Conservation (phyloP, 2,329 filamentous ascomycete species). For the Zarea fungicola region DNA sequence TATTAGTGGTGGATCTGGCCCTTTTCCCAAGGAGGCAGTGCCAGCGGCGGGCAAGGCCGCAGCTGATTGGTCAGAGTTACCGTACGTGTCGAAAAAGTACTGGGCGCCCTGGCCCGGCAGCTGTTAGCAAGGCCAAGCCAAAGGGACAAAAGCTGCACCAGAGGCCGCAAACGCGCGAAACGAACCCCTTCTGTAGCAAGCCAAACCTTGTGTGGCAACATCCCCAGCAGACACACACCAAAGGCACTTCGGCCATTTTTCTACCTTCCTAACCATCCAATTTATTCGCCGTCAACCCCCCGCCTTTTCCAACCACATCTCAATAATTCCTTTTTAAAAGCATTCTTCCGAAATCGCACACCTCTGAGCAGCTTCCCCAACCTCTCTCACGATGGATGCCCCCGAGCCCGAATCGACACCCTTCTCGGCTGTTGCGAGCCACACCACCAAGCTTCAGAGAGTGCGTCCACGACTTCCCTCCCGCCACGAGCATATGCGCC, state of each 20-base stretch:
- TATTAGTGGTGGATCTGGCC: not conserved
- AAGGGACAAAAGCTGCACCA: not conserved
- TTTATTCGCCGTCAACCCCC: too few relatives aligned
- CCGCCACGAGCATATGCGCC: not conserved
- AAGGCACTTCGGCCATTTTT: constrained; percentile 7
- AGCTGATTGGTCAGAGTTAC: constrained; percentile 2
- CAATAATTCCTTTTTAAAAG: too few relatives aligned
- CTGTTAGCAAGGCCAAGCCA: not conserved
- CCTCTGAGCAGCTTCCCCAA: too few relatives aligned
- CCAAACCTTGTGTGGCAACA: constrained; percentile 12
- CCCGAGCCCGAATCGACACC: constrained; percentile 84
- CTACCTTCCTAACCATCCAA: too few relatives aligned
- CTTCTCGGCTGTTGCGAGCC: constrained; percentile 82
- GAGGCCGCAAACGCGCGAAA: constrained; percentile 10
- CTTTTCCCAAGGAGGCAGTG: constrained; percentile 1
- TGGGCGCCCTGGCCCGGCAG: not conserved
- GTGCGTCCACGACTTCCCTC: constrained; percentile 42
- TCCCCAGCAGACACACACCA: not conserved
- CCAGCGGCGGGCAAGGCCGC: not conserved
- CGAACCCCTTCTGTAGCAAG: constrained; percentile 7
- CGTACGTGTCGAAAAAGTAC: constrained; percentile 10
- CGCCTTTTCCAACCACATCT: too few relatives aligned
- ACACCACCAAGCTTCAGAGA: constrained; percentile 70
- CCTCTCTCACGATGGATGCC: constrained; percentile 85
- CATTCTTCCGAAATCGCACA: too few relatives aligned